Evolutionary conservation across 2,329 filamentous ascomycete species (phyloP).

Genomic region (Fusarium neocosmosporiellum): DNA sequence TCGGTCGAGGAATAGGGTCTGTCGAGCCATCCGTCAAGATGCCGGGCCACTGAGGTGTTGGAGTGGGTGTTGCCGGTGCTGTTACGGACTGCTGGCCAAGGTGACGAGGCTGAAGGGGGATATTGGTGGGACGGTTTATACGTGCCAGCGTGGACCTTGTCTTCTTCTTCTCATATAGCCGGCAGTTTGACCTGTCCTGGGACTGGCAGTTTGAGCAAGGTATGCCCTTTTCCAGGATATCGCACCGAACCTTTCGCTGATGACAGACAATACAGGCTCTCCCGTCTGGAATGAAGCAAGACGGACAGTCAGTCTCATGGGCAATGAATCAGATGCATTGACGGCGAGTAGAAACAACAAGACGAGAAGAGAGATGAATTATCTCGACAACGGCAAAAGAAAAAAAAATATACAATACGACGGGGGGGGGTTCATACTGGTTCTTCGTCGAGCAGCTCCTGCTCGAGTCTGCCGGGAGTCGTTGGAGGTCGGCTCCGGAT

Average conservation of each 20-base stretch:
- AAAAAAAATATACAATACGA: background rate
- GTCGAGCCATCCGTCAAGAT: background rate
- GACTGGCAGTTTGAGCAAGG: constrained; percentile 61
- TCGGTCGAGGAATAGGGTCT: constrained; percentile 20
- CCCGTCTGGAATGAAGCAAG: constrained; percentile 41
- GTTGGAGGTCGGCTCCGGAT: background rate
- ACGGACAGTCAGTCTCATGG: background rate
- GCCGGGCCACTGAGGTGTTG: constrained; percentile 25
- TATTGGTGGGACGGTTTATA: constrained; percentile 43
- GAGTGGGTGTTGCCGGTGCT: constrained; percentile 36
- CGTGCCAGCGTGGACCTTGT: constrained; percentile 48
- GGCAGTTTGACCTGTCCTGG: constrained; percentile 55
- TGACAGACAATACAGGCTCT: constrained; percentile 61
- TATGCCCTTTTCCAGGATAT: constrained; percentile 57
- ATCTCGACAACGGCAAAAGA: background rate
- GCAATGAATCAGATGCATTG: background rate
- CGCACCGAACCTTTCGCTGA: constrained; percentile 62
- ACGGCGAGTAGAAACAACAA: background rate
- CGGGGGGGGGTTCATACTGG: constrained; percentile 18
- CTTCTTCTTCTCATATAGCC: constrained; percentile 61
- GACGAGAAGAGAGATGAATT: background rate
- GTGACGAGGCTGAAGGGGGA: constrained; percentile 59
- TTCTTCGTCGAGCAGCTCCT: constrained; percentile 11
- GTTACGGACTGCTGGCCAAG: constrained; percentile 48
- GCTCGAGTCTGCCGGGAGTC: background rate